Percentiles rank a stretch among this genome's conserved stretches.
Conservation (phyloP, 176 grass and related monocot species). For the Avena eriantha region DNA sequence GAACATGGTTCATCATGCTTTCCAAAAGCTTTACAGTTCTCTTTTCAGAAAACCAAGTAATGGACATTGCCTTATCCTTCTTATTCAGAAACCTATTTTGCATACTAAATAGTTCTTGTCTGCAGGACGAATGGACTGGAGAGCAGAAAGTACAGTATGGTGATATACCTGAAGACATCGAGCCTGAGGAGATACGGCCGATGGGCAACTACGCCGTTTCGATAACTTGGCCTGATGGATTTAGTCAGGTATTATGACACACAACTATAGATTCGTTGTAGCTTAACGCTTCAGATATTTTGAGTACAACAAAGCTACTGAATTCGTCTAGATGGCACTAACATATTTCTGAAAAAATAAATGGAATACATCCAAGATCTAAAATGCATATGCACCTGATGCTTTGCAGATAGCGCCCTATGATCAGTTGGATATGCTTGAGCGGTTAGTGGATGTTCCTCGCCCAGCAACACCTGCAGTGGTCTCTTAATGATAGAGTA, state of each 20-base stretch:
- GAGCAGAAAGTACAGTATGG: constrained; percentile 88
- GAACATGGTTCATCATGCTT: not conserved
- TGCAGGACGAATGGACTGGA: constrained; percentile 98
- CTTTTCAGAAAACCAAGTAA: constrained; percentile 16
- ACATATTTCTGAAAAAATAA: not conserved
- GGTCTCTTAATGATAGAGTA: constrained; percentile 47
- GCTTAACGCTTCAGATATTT: constrained; percentile 9
- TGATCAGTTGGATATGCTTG: constrained; percentile 92
- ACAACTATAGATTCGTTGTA: constrained; percentile 19
- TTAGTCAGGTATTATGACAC: constrained; percentile 75
- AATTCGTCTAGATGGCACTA: not conserved
- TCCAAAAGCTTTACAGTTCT: not conserved
- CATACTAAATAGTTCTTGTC: constrained; percentile 25
- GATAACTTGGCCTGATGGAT: constrained; percentile 99
- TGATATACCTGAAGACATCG: constrained; percentile 92
- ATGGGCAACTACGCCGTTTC: constrained; percentile 99
- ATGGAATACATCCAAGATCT: constrained; percentile 10
- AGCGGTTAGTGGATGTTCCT: constrained; percentile 75
- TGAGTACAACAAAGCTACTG: not conserved
- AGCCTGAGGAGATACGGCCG: constrained; percentile 89
- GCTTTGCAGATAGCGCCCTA: constrained; percentile 95
- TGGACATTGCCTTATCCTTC: not conserved
- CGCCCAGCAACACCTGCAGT: constrained; percentile 42
- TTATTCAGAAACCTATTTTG: constrained; percentile 23
- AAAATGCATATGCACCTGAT: constrained; percentile 41